These are phyloP conservation scores for Rhodotorula sp. DNA, from an alignment of 1,284 basidiomycete genomes.

Conservation along the genomic window DNA sequence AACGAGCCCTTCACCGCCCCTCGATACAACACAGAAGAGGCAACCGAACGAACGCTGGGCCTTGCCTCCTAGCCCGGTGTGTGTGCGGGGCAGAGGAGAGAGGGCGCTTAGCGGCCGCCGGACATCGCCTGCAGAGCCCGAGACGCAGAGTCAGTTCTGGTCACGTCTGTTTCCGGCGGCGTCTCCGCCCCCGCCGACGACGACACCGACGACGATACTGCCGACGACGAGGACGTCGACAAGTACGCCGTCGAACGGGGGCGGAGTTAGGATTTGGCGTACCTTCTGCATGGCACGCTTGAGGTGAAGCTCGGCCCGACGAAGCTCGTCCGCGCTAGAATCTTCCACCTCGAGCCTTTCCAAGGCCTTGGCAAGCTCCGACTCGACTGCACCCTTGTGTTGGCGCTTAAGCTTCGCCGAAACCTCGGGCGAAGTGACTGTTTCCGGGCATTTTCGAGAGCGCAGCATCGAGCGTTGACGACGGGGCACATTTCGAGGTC, in stretches of 20 bases:
- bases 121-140: constrained; percentile 16
- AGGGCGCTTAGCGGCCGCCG: constrained; percentile 20
- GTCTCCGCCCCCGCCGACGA: no score
- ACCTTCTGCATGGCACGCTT: constrained; percentile 94
- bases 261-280: neutral
- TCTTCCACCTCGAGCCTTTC: constrained; percentile 97
- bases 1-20: no score
- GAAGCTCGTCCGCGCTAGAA: constrained; percentile 84
- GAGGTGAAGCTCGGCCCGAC: constrained; percentile 86
- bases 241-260: no score
- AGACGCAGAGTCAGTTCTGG: neutral
- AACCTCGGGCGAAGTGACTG: constrained; percentile 78
- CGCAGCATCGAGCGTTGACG: no score
- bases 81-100: no score
- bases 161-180: no score
- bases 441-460: no score
- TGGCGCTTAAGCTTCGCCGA: constrained; percentile 90
- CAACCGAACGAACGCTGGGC: no score
- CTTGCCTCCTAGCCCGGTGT: no score
- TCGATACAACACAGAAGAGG: no score
- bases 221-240: no score
- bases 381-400: constrained; percentile 86
- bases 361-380: constrained; percentile 90
- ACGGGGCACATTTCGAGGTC: neutral
- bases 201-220: no score